Evolutionary conservation across 495 filamentous ascomycete genomes (phyloP).

Genomic region (Trichocladium antarcticum): DNA sequence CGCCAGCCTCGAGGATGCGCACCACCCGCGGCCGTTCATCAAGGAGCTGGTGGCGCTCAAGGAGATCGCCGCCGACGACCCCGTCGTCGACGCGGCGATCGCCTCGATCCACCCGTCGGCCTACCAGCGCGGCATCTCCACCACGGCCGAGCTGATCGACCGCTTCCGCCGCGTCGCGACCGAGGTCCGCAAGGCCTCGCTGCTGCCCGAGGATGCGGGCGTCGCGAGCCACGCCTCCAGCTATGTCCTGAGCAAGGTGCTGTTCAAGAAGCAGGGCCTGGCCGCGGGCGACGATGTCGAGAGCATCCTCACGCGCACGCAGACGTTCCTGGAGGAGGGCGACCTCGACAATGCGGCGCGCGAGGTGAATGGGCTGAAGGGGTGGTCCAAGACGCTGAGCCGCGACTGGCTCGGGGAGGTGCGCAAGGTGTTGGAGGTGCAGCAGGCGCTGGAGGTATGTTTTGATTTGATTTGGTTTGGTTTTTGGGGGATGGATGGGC

Average conservation of each 20-base stretch:
- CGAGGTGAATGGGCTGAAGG: conserved; percentile 84
- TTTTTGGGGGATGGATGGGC: background rate
- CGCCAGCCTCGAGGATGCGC: conserved; percentile 60
- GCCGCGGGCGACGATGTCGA: conserved; percentile 86
- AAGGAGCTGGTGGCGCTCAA: conserved; percentile 87
- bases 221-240: conserved; percentile 87
- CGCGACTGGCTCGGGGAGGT: conserved; percentile 87
- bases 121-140: conserved; percentile 85
- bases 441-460: conserved; percentile 88
- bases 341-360: conserved; percentile 80
- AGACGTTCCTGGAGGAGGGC: conserved; percentile 82
- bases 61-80: conserved; percentile 71
- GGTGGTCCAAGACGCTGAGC: conserved; percentile 89
- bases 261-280: conserved; percentile 88
- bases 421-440: conserved; percentile 80
- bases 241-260: conserved; percentile 73
- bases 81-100: conserved; percentile 82
- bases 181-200: conserved; percentile 86
- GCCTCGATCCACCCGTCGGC: conserved; percentile 85
- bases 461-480: background rate
- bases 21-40: conserved; percentile 72
- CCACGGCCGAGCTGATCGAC: conserved; percentile 73
- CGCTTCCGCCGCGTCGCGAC: conserved; percentile 88
- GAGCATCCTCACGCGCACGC: conserved; percentile 78
- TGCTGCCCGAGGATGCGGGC: conserved; percentile 85